Conservation (phyloP, 2,329 filamentous ascomycete species). For the Aspergillus amoenus region DNA sequence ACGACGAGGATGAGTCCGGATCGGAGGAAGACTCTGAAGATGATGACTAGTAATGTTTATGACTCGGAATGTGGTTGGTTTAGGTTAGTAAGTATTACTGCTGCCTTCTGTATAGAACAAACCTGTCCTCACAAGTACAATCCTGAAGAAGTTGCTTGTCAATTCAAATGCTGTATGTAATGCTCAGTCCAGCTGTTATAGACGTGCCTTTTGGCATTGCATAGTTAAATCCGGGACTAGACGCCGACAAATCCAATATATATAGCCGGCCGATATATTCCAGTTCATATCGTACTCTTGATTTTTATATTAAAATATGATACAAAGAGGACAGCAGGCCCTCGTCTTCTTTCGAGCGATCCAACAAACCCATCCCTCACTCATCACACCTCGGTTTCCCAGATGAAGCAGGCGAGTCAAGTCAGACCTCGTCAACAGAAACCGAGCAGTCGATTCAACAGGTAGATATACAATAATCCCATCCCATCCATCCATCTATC, state of each 20-base stretch:
- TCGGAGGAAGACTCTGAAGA: neutral
- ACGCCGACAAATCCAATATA: neutral
- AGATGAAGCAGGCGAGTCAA: neutral
- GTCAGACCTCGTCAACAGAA: neutral
- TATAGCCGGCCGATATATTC: neutral
- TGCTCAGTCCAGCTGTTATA: neutral
- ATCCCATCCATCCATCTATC: neutral
- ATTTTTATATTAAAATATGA: constrained; percentile 15
- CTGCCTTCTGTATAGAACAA: neutral
- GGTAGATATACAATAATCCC: neutral
- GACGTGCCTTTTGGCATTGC: neutral
- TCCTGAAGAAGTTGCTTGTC: neutral
- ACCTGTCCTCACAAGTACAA: neutral
- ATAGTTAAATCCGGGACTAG: neutral
- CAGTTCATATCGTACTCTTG: neutral
- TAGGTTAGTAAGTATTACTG: neutral
- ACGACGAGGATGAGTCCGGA: neutral
- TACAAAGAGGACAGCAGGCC: constrained; percentile 12
- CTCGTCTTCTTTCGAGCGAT: neutral
- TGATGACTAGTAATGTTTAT: neutral
- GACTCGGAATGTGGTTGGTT: neutral
- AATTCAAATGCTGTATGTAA: neutral
- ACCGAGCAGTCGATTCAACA: neutral
- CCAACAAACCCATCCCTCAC: neutral
- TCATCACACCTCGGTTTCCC: neutral